Conservation (phyloP, 768 basidiomycete species). For the Auricularia cornea region DNA sequence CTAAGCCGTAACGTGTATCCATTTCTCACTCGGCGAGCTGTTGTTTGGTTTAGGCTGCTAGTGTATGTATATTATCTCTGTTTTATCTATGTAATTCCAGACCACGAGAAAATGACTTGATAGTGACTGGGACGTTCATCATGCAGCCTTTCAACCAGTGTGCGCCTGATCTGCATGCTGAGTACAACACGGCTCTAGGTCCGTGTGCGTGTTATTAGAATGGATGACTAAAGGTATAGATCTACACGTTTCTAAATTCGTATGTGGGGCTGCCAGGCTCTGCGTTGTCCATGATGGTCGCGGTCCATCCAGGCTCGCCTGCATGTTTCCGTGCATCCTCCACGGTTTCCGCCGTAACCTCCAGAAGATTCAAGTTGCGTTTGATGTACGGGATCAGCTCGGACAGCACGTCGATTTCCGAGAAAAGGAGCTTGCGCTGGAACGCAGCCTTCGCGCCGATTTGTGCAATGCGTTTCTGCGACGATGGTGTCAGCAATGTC, state of each 20-base stretch:
- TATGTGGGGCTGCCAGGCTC: slow-evolving; percentile 84
- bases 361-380: slow-evolving; percentile 59
- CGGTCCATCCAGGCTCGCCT: slow-evolving; percentile 50
- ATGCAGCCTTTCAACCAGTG: too few species aligned
- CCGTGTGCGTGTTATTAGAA: too few species aligned
- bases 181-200: too few species aligned
- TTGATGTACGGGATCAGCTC: slow-evolving; percentile 76
- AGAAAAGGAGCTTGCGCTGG: slow-evolving; percentile 75
- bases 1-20: too few species aligned
- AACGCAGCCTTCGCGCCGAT: slow-evolving; percentile 71
- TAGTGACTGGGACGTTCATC: too few species aligned
- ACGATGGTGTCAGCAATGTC: slow-evolving; percentile 2
- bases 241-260: slow-evolving; percentile 70
- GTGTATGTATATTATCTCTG: too few species aligned
- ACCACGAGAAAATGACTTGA: too few species aligned
- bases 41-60: too few species aligned
- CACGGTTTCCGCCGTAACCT: slow-evolving; percentile 62
- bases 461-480: slow-evolving; percentile 73
- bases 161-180: too few species aligned
- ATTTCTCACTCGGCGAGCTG: too few species aligned
- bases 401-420: slow-evolving; percentile 62
- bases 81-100: too few species aligned
- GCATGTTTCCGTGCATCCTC: slow-evolving; percentile 54
- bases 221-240: background rate
- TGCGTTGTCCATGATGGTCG: slow-evolving; percentile 67